These are phyloP conservation scores for Auxenochlorella pyrenoidosa DNA, from an alignment of 139 green algal species.

Conservation along the genomic window DNA sequence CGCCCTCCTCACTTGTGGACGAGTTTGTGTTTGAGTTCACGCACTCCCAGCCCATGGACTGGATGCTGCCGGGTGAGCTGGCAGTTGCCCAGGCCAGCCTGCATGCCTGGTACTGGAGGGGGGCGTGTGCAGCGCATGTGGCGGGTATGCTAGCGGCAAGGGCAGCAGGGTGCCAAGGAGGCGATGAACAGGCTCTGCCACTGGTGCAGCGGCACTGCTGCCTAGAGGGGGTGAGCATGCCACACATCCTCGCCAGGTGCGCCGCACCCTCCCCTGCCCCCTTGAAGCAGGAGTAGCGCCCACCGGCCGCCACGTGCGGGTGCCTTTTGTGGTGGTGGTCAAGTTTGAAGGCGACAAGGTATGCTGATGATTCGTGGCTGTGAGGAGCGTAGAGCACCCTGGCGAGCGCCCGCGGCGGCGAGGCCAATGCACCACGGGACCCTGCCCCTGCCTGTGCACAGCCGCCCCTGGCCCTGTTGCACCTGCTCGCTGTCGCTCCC, in stretches of 20 bases:
- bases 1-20: background rate
- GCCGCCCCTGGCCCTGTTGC: background rate
- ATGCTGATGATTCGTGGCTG: too few species aligned
- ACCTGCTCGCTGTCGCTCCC: too few species aligned
- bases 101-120: too few species aligned
- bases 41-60: slow-evolving; percentile 23
- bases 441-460: background rate
- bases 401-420: too few species aligned
- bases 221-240: too few species aligned
- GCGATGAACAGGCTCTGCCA: background rate
- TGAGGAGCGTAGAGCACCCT: too few species aligned
- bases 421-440: too few species aligned
- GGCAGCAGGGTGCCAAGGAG: background rate
- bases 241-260: too few species aligned
- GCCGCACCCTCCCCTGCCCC: too few species aligned
- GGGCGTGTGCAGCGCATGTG: background rate
- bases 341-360: slow-evolving; percentile 32
- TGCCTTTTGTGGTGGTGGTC: slow-evolving; percentile 21
- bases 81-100: background rate
- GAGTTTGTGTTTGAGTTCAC: slow-evolving; percentile 38
- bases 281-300: background rate
- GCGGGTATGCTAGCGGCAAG: background rate
- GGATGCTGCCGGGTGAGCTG: slow-evolving; percentile 38
- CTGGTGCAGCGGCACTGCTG: too few species aligned
- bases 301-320: slow-evolving; percentile 9